Conservation (phyloP, 352 stramenopile genomes). For the Saprolegnia parasitica region DNA sequence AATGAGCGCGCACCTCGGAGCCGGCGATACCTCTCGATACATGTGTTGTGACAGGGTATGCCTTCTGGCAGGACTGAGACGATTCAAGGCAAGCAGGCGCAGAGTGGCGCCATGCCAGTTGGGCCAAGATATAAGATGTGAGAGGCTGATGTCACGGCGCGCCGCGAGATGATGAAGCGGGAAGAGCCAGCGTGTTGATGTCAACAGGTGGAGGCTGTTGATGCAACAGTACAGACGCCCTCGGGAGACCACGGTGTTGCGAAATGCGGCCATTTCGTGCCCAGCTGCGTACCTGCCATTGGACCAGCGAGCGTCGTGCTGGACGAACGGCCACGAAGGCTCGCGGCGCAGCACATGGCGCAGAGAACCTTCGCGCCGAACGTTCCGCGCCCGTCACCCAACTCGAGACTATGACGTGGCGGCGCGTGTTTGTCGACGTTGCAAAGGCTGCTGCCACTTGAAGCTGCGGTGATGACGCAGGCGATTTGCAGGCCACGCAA, state of each 20-base stretch:
- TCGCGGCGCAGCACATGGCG: not conserved
- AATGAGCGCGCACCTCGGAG: too few relatives aligned
- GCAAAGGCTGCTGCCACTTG: not conserved
- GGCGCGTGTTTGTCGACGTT: not conserved
- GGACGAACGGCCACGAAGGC: not conserved
- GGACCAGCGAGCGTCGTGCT: too few relatives aligned
- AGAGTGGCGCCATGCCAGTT: too few relatives aligned
- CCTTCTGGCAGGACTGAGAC: too few relatives aligned
- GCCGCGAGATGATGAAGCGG: too few relatives aligned
- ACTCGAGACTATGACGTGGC: not conserved
- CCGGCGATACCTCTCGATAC: too few relatives aligned
- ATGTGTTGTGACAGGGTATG: too few relatives aligned
- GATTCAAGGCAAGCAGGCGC: too few relatives aligned
- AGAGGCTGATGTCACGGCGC: too few relatives aligned
- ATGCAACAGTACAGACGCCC: not conserved
- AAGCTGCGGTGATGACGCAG: not conserved
- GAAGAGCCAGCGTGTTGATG: slow-evolving; percentile 2
- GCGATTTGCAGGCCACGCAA: not conserved
- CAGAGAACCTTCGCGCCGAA: not conserved
- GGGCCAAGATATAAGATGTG: too few relatives aligned
- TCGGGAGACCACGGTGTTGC: not conserved
- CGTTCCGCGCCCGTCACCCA: not conserved
- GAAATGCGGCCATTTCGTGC: not conserved
- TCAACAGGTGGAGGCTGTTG: not conserved
- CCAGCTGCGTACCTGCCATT: too few relatives aligned